Evolutionary conservation across 352 stramenopile species (phyloP).

Genomic region (Chrysophaeum taylorii): DNA sequence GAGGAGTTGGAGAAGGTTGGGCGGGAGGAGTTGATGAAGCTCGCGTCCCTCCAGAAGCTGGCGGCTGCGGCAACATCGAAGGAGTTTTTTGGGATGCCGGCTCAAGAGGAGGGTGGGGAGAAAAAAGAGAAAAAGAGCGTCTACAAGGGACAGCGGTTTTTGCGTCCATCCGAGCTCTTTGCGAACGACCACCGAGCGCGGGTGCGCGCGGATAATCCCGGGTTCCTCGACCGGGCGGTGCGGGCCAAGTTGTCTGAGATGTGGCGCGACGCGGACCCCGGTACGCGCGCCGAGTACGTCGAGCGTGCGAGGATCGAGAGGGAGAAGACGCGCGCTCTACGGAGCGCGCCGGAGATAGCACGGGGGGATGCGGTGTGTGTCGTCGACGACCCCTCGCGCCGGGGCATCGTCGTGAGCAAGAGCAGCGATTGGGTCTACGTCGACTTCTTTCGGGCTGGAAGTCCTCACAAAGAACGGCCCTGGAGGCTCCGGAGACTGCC

Average conservation of each 20-base stretch:
- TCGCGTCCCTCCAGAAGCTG: no score
- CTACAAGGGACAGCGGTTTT: slow-evolving; percentile 4
- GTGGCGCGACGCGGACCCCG: background rate
- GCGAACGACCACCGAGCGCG: background rate
- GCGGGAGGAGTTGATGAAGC: no score
- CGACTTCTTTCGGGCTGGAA: no score
- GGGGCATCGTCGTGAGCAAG: slow-evolving; percentile 1
- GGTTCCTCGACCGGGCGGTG: background rate
- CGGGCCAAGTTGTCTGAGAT: background rate
- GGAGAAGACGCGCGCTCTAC: background rate
- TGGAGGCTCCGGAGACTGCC: background rate
- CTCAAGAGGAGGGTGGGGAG: no score
- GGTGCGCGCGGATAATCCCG: background rate
- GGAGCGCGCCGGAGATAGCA: background rate
- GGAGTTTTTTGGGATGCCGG: no score
- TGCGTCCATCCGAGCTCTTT: background rate
- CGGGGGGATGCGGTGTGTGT: background rate
- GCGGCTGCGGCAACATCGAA: no score
- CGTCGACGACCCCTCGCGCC: background rate
- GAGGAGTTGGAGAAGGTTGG: no score
- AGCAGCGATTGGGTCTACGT: no score
- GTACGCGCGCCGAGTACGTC: background rate
- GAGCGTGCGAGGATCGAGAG: background rate
- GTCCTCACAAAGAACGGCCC: no score
- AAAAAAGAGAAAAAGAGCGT: no score